Percentiles rank a stretch among this genome's conserved stretches.
These are phyloP conservation scores for Clonostachys chloroleuca DNA, from an alignment of 2,329 filamentous ascomycete species.

Conservation along the genomic window DNA sequence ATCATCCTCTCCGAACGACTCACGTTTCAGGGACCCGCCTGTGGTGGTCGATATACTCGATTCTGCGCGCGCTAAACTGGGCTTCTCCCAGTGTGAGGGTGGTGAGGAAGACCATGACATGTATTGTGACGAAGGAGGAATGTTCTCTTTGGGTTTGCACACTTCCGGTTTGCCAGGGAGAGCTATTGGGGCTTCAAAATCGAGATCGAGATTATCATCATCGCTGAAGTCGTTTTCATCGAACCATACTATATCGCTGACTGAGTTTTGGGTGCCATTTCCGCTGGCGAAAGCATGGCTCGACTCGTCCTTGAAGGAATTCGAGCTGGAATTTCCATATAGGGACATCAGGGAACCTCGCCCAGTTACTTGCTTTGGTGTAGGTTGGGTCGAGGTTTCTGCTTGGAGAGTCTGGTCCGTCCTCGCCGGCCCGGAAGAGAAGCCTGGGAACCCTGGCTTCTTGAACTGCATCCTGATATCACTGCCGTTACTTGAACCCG, in stretches of 20 bases:
- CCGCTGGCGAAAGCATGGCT: conserved; percentile 24
- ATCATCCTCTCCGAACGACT: conserved; percentile 25
- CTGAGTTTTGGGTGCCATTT: conserved; percentile 15
- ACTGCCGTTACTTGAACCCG: conserved; percentile 6
- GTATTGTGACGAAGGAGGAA: conserved; percentile 17
- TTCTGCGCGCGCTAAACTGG: conserved; percentile 11
- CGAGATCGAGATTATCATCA: conserved; percentile 70
- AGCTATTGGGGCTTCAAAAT: conserved; percentile 57
- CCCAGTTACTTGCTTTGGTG: conserved; percentile 3
- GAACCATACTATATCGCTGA: conserved; percentile 47
- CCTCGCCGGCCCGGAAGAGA: conserved; percentile 33
- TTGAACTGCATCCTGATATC: conserved; percentile 48
- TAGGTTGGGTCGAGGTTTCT: conserved; percentile 13
- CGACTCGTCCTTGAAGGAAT: conserved; percentile 20
- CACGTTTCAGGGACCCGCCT: conserved; percentile 32
- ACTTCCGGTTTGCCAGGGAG: conserved; percentile 23
- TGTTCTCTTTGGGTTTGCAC: conserved; percentile 10
- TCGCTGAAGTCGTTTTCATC: conserved; percentile 84
- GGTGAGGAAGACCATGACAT: conserved; percentile 73
- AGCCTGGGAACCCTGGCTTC: conserved; percentile 29
- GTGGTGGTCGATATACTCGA: conserved; percentile 9
- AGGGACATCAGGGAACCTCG: conserved; percentile 30
- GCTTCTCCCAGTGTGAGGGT: conserved; percentile 37
- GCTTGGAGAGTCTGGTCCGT: conserved; percentile 20
- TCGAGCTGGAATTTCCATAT: conserved; percentile 41